phyloP scores from a whole-genome alignment of 345 rosid species.

The Schrenkiella parvula region DNA sequence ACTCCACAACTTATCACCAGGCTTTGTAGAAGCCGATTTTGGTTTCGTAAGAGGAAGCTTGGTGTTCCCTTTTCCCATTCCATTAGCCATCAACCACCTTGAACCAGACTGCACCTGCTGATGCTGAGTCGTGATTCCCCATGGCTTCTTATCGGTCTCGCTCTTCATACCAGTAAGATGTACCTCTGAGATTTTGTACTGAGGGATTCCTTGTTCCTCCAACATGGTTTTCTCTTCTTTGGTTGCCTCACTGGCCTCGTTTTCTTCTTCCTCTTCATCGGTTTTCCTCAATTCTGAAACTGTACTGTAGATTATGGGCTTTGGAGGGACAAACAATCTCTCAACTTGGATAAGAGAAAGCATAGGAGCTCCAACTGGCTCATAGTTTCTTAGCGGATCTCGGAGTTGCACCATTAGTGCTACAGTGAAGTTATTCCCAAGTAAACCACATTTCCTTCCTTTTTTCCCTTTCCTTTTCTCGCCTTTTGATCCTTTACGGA shows the following conservation, averaged over 20 bases:
- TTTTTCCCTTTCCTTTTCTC: constrained; percentile 59
- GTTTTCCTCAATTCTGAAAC: constrained; percentile 54
- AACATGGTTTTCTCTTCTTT: constrained; percentile 39
- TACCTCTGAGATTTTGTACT: constrained; percentile 68
- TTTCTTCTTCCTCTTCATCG: constrained; percentile 49
- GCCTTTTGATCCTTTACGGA: constrained; percentile 70
- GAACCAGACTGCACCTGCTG: constrained; percentile 94
- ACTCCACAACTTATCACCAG: constrained; percentile 80
- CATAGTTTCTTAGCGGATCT: constrained; percentile 79
- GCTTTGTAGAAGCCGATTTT: constrained; percentile 44
- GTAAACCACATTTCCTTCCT: constrained; percentile 71
- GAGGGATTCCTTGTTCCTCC: constrained; percentile 56
- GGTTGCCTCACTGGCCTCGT: constrained; percentile 25
- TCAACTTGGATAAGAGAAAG: constrained; percentile 94
- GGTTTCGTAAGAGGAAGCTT: constrained; percentile 50
- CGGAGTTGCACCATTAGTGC: constrained; percentile 87
- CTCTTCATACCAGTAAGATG: constrained; percentile 74
- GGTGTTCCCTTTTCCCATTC: constrained; percentile 87
- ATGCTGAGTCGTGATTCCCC: constrained; percentile 67
- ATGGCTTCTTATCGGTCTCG: constrained; percentile 59
- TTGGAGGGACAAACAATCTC: constrained; percentile 85
- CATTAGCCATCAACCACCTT: constrained; percentile 88
- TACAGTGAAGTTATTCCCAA: constrained; percentile 90
- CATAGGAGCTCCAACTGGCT: constrained; percentile 93
- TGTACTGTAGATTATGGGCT: constrained; percentile 66